These are phyloP conservation scores for Vitis rupestris DNA, from an alignment of 164 flowering plant species.

Conservation along the genomic window DNA sequence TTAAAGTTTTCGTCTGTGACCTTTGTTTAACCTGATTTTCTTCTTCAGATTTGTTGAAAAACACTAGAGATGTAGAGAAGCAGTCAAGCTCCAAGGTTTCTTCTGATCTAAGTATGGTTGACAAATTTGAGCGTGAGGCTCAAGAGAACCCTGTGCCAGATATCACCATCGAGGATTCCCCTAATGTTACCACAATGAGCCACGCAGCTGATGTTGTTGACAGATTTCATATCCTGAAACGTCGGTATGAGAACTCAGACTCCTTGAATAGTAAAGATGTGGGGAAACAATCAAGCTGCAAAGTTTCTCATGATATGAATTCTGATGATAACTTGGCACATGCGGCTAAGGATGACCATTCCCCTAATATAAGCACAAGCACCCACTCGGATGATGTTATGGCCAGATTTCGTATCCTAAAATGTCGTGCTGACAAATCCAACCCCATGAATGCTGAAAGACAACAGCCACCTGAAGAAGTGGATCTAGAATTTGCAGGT, in stretches of 20 bases:
- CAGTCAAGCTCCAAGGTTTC: slow-evolving; percentile 4
- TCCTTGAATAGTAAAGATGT: too few species aligned
- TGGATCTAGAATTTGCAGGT: slow-evolving; percentile 18
- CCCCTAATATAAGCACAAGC: not conserved
- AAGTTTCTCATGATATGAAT: slow-evolving; percentile 7
- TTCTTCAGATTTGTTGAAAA: slow-evolving; percentile 18
- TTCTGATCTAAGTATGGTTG: slow-evolving; percentile 7
- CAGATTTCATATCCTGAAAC: slow-evolving; percentile 35
- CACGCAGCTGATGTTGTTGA: slow-evolving; percentile 30
- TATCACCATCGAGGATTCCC: slow-evolving; percentile 9
- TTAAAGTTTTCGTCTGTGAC: not conserved
- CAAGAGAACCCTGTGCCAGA: slow-evolving; percentile 5
- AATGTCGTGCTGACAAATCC: slow-evolving; percentile 30
- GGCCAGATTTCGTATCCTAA: slow-evolving; percentile 46
- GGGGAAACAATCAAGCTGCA: not conserved
- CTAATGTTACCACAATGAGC: slow-evolving; percentile 11
- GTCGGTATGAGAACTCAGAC: too few species aligned
- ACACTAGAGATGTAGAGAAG: slow-evolving; percentile 14
- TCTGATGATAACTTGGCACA: slow-evolving; percentile 1
- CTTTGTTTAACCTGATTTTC: not conserved
- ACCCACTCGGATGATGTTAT: slow-evolving; percentile 24
- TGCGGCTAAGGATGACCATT: not conserved
- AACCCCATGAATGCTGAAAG: slow-evolving; percentile 14
- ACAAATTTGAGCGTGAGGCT: slow-evolving; percentile 5
- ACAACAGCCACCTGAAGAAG: slow-evolving; percentile 9